Evolutionary conservation across 768 basidiomycete species (phyloP), one percentile per base, ranked within the genome.

Genomic region (Pholiota conissans): DNA sequence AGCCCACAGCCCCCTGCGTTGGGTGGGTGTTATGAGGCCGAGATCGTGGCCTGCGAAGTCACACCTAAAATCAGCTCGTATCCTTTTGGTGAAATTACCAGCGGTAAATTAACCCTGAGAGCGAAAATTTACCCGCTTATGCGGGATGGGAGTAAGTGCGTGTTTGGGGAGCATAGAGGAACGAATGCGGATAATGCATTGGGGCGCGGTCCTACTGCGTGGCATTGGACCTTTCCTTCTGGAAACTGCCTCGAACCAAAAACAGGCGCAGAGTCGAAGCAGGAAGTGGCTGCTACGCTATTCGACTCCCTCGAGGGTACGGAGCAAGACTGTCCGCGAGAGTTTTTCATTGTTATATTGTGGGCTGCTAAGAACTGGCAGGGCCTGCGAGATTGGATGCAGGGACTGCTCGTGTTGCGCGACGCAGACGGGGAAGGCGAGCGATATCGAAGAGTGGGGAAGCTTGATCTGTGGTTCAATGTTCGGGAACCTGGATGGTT

Each of bases 341-440:
- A 58, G 5, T 58, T 58, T 20, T 58, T 49, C 22, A 52, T 58
- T 24, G 9, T 58, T 5, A 49, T 58, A 27, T 40, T 58, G 11
- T 32, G 57, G 1, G 57, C 52, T n/a, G 57, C 42, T 5, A 46
- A 40, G n/a, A 35, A 52, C 10, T 58, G 52, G 57, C 11, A 39
- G 24, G 52, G 52, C 20, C 52, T 39, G 37, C 52, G 57, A 35
- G 46, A 58, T 32, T 58, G 52, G 57, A 58, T 58, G 52, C 57
- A 53, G 8, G 57, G 57, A 6, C 37, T 58, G 27, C 52, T 58
- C 10, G 10, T 58, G 14, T 27, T 58, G 28, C 52, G 26, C 1
- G 45, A 47, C 3, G 57, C 22, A 8, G 34, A 58, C 14, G 35
- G 26, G 2, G 47, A 52, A 28, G 35, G 24, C 2, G 47, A 52